phyloP scores from a whole-genome alignment of 2,329 filamentous ascomycete species.

The Venturia carpophila region DNA sequence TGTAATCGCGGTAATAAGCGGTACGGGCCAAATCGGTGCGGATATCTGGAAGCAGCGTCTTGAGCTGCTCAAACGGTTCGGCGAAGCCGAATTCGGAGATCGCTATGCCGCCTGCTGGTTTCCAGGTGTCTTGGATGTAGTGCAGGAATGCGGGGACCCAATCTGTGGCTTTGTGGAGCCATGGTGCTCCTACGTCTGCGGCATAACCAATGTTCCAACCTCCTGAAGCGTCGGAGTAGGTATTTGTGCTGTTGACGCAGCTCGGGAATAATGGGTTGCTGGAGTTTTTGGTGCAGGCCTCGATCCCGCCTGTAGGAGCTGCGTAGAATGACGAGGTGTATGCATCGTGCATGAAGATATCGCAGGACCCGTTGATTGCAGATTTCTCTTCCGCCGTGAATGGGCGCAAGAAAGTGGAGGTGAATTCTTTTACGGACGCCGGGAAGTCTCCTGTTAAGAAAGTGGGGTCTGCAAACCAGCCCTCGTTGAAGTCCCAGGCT shows the following conservation, averaged over 20 bases:
- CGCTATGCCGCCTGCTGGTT: constrained; percentile 27
- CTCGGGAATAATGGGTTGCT: constrained; percentile 29
- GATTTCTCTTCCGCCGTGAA: constrained; percentile 30
- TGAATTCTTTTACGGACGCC: constrained; percentile 38
- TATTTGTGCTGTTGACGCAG: constrained; percentile 30
- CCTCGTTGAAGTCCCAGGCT: constrained; percentile 81
- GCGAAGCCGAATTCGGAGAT: constrained; percentile 33
- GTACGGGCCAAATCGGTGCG: constrained; percentile 27
- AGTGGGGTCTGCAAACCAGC: constrained; percentile 82
- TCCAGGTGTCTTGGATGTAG: constrained; percentile 30
- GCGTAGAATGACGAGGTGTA: constrained; percentile 32
- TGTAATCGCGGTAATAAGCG: constrained; percentile 30
- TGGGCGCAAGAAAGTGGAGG: constrained; percentile 27
- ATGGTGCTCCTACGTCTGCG: constrained; percentile 28
- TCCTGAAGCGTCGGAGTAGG: constrained; percentile 24
- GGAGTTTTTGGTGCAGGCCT: constrained; percentile 30
- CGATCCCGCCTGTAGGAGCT: constrained; percentile 31
- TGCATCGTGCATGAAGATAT: constrained; percentile 33
- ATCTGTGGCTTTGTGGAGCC: constrained; percentile 32
- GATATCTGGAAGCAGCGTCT: constrained; percentile 27
- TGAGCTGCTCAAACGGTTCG: constrained; percentile 30
- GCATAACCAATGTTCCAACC: constrained; percentile 30
- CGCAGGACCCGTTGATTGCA: constrained; percentile 28
- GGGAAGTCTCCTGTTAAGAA: constrained; percentile 75
- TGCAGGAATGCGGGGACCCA: constrained; percentile 30